A percentile compares a stretch with the other conserved stretches of the same genome.
Conservation (phyloP, 148 eudicot species). For the Silene conica region DNA sequence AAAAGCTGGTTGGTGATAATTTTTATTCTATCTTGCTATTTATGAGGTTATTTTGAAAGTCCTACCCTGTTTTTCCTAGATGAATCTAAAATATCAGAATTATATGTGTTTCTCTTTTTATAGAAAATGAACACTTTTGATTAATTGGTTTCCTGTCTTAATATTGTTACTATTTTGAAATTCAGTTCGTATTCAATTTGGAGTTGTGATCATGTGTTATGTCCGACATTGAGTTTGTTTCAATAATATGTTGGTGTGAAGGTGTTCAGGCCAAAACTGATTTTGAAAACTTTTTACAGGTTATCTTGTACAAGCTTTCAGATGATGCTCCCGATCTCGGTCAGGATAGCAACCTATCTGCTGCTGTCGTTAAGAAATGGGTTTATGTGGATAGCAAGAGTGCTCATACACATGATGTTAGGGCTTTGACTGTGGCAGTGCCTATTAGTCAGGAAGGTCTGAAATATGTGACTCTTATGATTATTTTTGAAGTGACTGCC, state of each 20-base stretch:
- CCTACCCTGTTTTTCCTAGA: too few species aligned
- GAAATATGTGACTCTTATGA: not conserved
- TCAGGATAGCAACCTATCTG: slow-evolving; percentile 27
- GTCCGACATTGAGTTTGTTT: not conserved
- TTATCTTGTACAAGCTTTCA: slow-evolving; percentile 74
- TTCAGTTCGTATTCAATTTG: too few species aligned
- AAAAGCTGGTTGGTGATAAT: not conserved
- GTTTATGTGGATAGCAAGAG: slow-evolving; percentile 65
- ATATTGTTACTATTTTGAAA: too few species aligned
- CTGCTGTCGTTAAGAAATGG: slow-evolving; percentile 58
- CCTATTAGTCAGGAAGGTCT: slow-evolving; percentile 79
- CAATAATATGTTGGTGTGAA: not conserved
- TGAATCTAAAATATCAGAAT: too few species aligned
- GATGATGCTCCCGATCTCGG: slow-evolving; percentile 31
- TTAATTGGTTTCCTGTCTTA: not conserved
- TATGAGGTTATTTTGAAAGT: too few species aligned
- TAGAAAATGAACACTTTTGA: not conserved
- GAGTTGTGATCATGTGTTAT: not conserved
- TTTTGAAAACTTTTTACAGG: slow-evolving; percentile 34
- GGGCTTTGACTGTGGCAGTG: slow-evolving; percentile 74
- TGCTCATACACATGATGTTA: slow-evolving; percentile 87
- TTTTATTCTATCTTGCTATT: too few species aligned
- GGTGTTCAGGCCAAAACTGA: slow-evolving; percentile 6
- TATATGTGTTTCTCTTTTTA: too few species aligned
- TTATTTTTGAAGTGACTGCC: too few species aligned